phyloP scores from a whole-genome alignment of 768 basidiomycete genomes.

The Goffeauzyma gilvescens region DNA sequence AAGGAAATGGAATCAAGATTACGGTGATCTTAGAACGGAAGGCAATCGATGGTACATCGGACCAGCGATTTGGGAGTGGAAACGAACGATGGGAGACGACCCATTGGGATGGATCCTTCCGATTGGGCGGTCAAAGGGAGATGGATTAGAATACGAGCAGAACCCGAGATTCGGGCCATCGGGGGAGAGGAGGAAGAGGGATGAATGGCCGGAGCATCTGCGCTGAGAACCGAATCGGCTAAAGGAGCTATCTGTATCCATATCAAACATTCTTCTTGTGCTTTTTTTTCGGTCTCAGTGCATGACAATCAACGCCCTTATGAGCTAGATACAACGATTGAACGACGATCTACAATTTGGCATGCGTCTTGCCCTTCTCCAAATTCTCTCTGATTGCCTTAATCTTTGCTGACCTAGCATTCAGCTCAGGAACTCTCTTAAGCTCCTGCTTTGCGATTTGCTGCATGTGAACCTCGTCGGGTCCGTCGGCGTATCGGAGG shows the following conservation, averaged over 20 bases:
- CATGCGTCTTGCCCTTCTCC: conserved; percentile 6
- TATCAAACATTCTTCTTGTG: too few relatives aligned
- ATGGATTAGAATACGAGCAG: conserved; percentile 23
- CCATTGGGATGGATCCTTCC: conserved; percentile 49
- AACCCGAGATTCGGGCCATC: conserved; percentile 29
- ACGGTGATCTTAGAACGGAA: conserved; percentile 55
- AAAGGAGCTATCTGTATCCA: too few relatives aligned
- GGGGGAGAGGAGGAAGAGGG: conserved; percentile 26
- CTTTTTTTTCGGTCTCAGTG: too few relatives aligned
- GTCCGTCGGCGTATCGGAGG: conserved; percentile 42
- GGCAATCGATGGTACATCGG: conserved; percentile 79
- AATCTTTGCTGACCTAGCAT: conserved; percentile 11
- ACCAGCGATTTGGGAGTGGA: conserved; percentile 44
- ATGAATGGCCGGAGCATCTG: conserved; percentile 25
- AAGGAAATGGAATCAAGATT: conserved; percentile 54
- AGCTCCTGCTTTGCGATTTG: conserved; percentile 83
- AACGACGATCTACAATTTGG: conserved; percentile 12
- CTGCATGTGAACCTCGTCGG: conserved; percentile 66
- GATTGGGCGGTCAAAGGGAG: conserved; percentile 23
- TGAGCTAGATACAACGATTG: too few relatives aligned
- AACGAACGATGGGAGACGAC: conserved; percentile 57
- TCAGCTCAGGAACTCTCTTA: conserved; percentile 48
- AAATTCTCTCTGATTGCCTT: conserved; percentile 11
- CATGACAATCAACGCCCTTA: too few relatives aligned
- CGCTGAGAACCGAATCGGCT: too few relatives aligned